A percentile compares a stretch with the other conserved stretches of the same genome.
These are phyloP conservation scores for Lachnellula cervina DNA, from an alignment of 2,329 filamentous ascomycete genomes.

Conservation along the genomic window DNA sequence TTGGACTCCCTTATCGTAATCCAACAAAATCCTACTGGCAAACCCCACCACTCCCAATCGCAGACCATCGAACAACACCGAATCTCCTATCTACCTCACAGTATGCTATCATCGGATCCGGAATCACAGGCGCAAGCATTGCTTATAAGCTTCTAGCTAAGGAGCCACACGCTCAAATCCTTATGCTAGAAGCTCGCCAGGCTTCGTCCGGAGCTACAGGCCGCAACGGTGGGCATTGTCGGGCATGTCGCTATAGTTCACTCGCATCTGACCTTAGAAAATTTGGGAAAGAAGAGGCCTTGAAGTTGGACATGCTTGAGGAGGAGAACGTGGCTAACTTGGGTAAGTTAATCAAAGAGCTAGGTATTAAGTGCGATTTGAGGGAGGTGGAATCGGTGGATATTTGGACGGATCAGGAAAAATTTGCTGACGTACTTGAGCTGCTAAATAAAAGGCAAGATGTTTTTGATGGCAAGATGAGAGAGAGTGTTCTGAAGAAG, in stretches of 20 bases:
- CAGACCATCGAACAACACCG: slow-evolving; percentile 29
- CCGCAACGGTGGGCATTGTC: slow-evolving; percentile 38
- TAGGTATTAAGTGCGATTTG: slow-evolving; percentile 46
- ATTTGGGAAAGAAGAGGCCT: slow-evolving; percentile 10
- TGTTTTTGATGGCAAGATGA: slow-evolving; percentile 27
- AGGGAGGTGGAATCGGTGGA: slow-evolving; percentile 28
- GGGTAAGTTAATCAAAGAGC: slow-evolving; percentile 47
- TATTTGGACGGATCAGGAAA: slow-evolving; percentile 31
- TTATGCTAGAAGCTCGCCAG: slow-evolving; percentile 30
- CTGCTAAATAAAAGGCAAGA: slow-evolving; percentile 36
- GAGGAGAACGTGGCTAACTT: slow-evolving; percentile 44
- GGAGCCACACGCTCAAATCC: slow-evolving; percentile 21
- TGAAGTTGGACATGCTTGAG: slow-evolving; percentile 11
- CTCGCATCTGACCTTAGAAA: slow-evolving; percentile 14
- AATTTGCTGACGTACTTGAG: slow-evolving; percentile 18
- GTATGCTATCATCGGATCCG: slow-evolving; percentile 18
- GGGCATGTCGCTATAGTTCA: slow-evolving; percentile 20
- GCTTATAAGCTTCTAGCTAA: slow-evolving; percentile 23
- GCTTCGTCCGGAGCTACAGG: slow-evolving; percentile 28
- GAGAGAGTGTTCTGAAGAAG: slow-evolving; percentile 34
- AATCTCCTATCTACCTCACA: slow-evolving; percentile 8
- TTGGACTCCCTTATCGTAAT: slow-evolving; percentile 28
- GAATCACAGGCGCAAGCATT: slow-evolving; percentile 16
- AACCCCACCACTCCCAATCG: slow-evolving; percentile 24
- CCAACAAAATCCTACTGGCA: slow-evolving; percentile 33